Percentiles rank a stretch among this genome's conserved stretches.
Conservation (phyloP, 1,284 basidiomycete species). For the Cerrena zonata region DNA sequence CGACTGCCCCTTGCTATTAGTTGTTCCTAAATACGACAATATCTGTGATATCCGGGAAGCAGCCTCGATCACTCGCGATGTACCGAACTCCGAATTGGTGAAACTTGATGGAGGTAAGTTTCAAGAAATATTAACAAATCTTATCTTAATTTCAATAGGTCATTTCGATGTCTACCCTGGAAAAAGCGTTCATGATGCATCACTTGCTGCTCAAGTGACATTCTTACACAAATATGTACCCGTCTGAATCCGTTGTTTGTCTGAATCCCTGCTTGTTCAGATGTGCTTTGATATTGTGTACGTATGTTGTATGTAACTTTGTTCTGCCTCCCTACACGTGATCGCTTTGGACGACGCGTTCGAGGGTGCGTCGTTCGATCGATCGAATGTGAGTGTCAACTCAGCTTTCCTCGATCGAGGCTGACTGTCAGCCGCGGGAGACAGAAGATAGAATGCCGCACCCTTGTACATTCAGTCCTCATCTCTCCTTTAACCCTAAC, state of each 20-base stretch:
- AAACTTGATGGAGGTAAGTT: constrained; percentile 4
- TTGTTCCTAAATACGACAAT: not conserved
- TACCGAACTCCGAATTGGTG: not conserved
- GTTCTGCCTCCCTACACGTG: not conserved
- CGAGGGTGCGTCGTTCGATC: not conserved
- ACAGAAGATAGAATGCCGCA: too few relatives aligned
- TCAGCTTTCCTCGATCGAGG: too few relatives aligned
- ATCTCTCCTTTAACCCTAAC: too few relatives aligned
- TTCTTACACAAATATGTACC: constrained; percentile 2
- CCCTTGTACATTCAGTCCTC: too few relatives aligned
- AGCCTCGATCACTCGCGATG: not conserved
- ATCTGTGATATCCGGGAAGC: constrained; percentile 3
- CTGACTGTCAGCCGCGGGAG: too few relatives aligned
- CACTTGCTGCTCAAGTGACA: not conserved
- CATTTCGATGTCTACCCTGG: constrained; percentile 7
- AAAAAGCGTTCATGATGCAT: not conserved
- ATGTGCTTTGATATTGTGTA: too few relatives aligned
- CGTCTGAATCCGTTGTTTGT: not conserved
- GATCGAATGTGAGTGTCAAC: too few relatives aligned
- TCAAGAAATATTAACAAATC: too few relatives aligned
- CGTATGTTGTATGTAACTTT: too few relatives aligned
- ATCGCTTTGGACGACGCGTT: not conserved
- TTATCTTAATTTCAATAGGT: not conserved
- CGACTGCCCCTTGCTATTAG: constrained; percentile 1
- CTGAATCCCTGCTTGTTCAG: not conserved